These are phyloP conservation scores for Penicillium cosmopolitanum DNA, from an alignment of 495 filamentous ascomycete genomes.

Conservation along the genomic window DNA sequence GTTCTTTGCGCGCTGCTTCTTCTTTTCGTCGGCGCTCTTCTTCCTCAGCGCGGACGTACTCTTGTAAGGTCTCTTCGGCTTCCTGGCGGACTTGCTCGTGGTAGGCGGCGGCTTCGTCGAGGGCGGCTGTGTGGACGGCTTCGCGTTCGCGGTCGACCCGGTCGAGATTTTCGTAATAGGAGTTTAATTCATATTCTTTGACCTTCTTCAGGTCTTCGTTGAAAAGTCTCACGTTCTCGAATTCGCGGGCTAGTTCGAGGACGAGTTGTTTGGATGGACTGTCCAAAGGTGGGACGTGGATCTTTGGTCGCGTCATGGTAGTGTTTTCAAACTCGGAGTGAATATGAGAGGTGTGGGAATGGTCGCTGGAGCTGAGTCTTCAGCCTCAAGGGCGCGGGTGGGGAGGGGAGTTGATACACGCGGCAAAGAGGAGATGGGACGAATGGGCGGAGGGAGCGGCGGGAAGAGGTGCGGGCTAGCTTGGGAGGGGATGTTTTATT, in stretches of 20 bases:
- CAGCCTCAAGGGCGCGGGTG: too few relatives aligned
- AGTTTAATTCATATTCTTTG: constrained; percentile 47
- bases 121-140: constrained; percentile 58
- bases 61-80: constrained; percentile 50
- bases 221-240: constrained; percentile 43
- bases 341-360: background rate
- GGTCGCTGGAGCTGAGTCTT: too few relatives aligned
- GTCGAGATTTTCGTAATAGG: constrained; percentile 51
- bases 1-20: constrained; percentile 40
- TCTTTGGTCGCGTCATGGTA: constrained; percentile 31
- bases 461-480: background rate
- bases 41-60: constrained; percentile 41
- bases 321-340: background rate
- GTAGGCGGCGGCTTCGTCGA: constrained; percentile 62
- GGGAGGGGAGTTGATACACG: background rate
- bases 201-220: constrained; percentile 46
- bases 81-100: constrained; percentile 67
- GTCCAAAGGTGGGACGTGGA: constrained; percentile 38
- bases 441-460: background rate
- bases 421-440: background rate
- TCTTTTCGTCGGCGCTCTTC: constrained; percentile 38
- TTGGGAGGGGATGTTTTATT: background rate
- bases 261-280: constrained; percentile 55
- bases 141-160: constrained; percentile 46
- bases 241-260: constrained; percentile 47